phyloP scores from a whole-genome alignment of 768 basidiomycete genomes.

The Rossbeevera mucosa region DNA sequence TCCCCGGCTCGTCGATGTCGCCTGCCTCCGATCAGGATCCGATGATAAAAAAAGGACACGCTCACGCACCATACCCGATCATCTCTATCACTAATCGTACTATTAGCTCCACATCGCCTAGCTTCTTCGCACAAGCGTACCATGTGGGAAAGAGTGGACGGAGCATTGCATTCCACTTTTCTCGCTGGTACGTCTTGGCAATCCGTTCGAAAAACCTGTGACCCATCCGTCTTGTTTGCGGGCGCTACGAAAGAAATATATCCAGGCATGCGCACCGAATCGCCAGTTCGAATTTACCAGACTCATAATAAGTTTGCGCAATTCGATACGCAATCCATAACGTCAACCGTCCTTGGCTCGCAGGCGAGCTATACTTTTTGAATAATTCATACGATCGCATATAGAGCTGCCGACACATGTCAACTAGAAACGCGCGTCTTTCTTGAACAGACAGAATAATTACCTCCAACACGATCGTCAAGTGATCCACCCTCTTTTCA shows the following conservation, averaged over 20 bases:
- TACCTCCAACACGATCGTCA: conserved; percentile 79
- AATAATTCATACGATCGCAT: conserved; percentile 93
- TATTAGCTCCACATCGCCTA: conserved; percentile 73
- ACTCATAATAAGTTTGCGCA: conserved; percentile 77
- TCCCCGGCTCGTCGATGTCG: conserved; percentile 44
- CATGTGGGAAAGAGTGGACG: conserved; percentile 70
- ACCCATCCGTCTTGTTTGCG: background rate
- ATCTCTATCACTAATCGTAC: conserved; percentile 79
- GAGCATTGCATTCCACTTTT: conserved; percentile 75
- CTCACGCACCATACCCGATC: conserved; percentile 63
- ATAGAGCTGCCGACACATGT: conserved; percentile 56
- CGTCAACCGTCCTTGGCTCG: conserved; percentile 72
- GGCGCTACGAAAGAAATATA: background rate
- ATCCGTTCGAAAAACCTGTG: conserved; percentile 90
- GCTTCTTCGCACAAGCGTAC: conserved; percentile 77
- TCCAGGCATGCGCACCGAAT: conserved; percentile 51
- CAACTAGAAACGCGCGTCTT: background rate
- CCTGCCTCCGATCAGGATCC: conserved; percentile 24
- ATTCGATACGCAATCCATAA: conserved; percentile 91
- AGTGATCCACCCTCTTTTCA: conserved; percentile 91
- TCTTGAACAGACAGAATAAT: background rate
- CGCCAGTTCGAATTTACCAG: conserved; percentile 82
- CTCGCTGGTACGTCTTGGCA: conserved; percentile 79
- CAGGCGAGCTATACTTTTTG: conserved; percentile 61
- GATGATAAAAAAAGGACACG: background rate